Percentiles rank a stretch among this genome's conserved stretches.
Evolutionary conservation across 2,329 filamentous ascomycete species (phyloP).

Genomic region (Fusarium transvaalense): DNA sequence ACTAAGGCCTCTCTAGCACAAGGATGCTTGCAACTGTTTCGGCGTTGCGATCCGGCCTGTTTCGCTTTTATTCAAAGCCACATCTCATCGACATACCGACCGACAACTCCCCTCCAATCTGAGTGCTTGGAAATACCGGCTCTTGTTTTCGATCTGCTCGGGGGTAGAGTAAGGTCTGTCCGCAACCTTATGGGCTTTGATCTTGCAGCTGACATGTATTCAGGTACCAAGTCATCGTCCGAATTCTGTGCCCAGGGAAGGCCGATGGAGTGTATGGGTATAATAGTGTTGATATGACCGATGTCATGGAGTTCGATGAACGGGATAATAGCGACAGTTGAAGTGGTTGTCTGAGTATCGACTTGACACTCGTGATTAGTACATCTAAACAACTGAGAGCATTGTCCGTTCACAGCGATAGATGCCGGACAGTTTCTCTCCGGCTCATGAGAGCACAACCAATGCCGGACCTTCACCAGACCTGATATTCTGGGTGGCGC

Average conservation of each 20-base stretch:
- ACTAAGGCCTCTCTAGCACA: constrained; percentile 11
- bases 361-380: not conserved
- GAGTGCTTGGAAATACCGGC: constrained; percentile 23
- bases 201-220: constrained; percentile 7
- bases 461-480: constrained; percentile 1
- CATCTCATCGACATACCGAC: constrained; percentile 16
- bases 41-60: constrained; percentile 13
- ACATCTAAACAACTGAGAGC: not conserved
- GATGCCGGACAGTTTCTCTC: not conserved
- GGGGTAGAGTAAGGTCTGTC: constrained; percentile 19
- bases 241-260: constrained; percentile 11
- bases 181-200: not conserved
- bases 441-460: not conserved
- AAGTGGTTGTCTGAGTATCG: not conserved
- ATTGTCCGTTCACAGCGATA: not conserved
- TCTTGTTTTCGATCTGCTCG: constrained; percentile 31
- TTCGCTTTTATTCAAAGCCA: not conserved
- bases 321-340: not conserved
- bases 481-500: not conserved
- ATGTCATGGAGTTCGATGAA: constrained; percentile 28
- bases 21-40: constrained; percentile 24
- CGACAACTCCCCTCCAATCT: constrained; percentile 19
- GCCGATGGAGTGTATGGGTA: not conserved
- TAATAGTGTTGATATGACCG: constrained; percentile 17
- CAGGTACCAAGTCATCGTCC: constrained; percentile 18